Evolutionary conservation across 768 basidiomycete species (phyloP).

Genomic region (Termitomyces sp.): DNA sequence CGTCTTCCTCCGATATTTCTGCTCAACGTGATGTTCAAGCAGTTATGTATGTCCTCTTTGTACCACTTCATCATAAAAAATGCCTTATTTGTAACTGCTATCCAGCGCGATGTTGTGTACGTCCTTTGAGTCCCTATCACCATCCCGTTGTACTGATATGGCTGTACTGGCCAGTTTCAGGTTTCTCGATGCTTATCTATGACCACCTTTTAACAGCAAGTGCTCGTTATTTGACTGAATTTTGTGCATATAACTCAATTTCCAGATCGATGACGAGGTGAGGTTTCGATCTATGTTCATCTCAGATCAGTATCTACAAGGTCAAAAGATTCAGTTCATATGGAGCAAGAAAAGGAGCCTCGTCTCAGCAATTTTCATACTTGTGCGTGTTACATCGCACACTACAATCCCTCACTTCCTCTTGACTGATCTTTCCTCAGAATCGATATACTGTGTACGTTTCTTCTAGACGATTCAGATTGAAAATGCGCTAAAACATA

Average conservation of each 20-base stretch:
- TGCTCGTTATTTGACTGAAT: background rate
- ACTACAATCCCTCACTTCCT: too few species aligned
- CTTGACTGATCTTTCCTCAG: background rate
- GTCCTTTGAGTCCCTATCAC: background rate
- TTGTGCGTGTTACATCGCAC: background rate
- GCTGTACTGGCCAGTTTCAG: conserved; percentile 1
- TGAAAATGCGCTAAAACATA: background rate
- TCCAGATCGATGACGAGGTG: conserved; percentile 11
- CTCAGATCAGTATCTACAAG: background rate
- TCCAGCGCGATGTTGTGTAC: conserved; percentile 6
- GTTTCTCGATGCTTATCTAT: conserved; percentile 9
- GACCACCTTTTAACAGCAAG: conserved; percentile 11
- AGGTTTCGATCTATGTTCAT: background rate
- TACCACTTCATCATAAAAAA: background rate
- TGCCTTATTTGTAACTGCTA: background rate
- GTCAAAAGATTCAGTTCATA: conserved; percentile 8
- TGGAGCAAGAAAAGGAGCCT: conserved; percentile 10
- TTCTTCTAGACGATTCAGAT: background rate
- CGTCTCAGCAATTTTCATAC: conserved; percentile 6
- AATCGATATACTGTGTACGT: conserved; percentile 12
- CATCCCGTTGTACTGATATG: background rate
- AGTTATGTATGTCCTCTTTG: background rate
- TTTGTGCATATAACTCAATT: background rate
- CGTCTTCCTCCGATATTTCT: background rate
- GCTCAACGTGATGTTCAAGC: background rate